Conservation (phyloP, 2,329 filamentous ascomycete species). For the Cladophialophora immunda region DNA sequence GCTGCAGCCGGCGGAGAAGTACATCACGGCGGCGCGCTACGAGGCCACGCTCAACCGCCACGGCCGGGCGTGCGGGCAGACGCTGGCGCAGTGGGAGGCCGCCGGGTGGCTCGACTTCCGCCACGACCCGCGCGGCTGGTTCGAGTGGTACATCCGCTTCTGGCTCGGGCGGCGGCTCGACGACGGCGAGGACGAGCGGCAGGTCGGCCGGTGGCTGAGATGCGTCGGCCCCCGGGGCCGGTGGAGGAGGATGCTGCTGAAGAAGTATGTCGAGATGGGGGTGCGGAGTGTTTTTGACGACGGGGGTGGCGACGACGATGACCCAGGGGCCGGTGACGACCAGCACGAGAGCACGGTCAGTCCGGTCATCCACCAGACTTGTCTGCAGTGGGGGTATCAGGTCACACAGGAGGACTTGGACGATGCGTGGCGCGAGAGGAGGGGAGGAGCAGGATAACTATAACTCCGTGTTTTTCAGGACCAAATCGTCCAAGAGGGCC, state of each 20-base stretch:
- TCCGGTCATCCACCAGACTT: conserved; percentile 66
- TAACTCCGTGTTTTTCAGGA: too few species aligned
- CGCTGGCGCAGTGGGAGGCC: conserved; percentile 65
- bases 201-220: conserved; percentile 61
- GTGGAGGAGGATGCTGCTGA: conserved; percentile 61
- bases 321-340: not conserved
- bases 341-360: conserved; percentile 50
- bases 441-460: not conserved
- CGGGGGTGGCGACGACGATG: conserved; percentile 25
- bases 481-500: not conserved
- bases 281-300: conserved; percentile 59
- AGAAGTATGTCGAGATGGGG: conserved; percentile 59
- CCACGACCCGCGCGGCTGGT: conserved; percentile 64
- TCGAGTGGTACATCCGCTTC: conserved; percentile 66
- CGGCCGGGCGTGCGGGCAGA: conserved; percentile 62
- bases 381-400: conserved; percentile 65
- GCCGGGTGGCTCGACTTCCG: conserved; percentile 64
- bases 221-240: conserved; percentile 61
- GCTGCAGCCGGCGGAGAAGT: conserved; percentile 48
- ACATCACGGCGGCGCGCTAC: conserved; percentile 54
- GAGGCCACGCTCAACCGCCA: conserved; percentile 62
- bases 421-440: conserved; percentile 52
- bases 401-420: conserved; percentile 61
- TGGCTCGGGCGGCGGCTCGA: conserved; percentile 60
- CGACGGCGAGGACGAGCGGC: conserved; percentile 63